Conservation (phyloP, 2,329 filamentous ascomycete species). For the Lachnellula arida region DNA sequence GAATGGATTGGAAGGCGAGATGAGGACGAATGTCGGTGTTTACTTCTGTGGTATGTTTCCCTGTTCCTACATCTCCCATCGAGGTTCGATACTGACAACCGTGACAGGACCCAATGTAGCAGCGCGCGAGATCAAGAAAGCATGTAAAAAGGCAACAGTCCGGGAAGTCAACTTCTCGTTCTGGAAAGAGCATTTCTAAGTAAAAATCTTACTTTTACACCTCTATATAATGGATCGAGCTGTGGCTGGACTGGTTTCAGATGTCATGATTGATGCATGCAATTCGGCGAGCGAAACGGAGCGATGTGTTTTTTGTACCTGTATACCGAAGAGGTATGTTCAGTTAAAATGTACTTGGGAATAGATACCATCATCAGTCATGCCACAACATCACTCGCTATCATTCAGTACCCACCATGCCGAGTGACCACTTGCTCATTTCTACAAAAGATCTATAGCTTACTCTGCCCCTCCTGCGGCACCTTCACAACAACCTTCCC, state of each 20-base stretch:
- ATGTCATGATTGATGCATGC: constrained; percentile 1
- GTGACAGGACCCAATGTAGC: constrained; percentile 35
- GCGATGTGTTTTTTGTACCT: too few species aligned
- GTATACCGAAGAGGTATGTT: too few species aligned
- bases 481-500: constrained; percentile 93
- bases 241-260: neutral
- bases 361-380: too few species aligned
- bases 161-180: constrained; percentile 89
- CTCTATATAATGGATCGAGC: neutral
- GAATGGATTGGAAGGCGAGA: constrained; percentile 69
- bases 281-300: constrained; percentile 7
- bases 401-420: too few species aligned
- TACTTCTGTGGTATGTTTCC: constrained; percentile 85
- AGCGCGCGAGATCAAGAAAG: constrained; percentile 80
- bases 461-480: constrained; percentile 59
- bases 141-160: constrained; percentile 67
- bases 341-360: too few species aligned
- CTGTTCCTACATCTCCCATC: neutral
- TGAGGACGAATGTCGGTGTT: constrained; percentile 84
- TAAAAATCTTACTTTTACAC: neutral
- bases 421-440: neutral
- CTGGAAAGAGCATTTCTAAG: constrained; percentile 92
- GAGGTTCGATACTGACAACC: constrained; percentile 9
- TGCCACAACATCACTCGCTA: too few species aligned
- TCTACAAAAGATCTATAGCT: constrained; percentile 39